phyloP scores from a whole-genome alignment of 129 eudicot genomes.

The Centaurea solstitialis region DNA sequence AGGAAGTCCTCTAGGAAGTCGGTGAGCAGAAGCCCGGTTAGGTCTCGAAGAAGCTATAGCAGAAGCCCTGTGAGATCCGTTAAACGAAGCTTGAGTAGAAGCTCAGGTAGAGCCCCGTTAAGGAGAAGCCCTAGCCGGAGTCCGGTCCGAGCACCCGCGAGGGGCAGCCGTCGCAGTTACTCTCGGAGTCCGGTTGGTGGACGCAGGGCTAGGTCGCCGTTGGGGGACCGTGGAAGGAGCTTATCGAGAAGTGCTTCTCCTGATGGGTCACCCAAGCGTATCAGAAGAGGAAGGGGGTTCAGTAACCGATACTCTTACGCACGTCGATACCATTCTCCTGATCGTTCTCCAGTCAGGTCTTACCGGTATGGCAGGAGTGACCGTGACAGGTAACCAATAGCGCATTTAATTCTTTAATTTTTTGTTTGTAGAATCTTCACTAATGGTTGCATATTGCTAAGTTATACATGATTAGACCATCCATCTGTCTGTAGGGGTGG shows the following conservation, averaged over 20 bases:
- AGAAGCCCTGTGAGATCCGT: conserved; percentile 75
- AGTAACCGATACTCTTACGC: conserved; percentile 86
- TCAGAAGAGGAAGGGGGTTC: conserved; percentile 94
- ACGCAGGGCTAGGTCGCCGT: conserved; percentile 68
- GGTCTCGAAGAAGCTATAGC: conserved; percentile 65
- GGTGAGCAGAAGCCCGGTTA: conserved; percentile 75
- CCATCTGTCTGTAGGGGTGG: neutral
- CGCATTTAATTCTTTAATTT: neutral
- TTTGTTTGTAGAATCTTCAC: too few relatives aligned
- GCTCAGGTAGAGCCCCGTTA: conserved; percentile 69
- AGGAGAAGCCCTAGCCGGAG: conserved; percentile 69
- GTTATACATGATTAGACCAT: neutral
- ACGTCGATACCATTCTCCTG: conserved; percentile 86
- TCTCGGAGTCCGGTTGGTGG: conserved; percentile 81
- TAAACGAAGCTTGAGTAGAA: conserved; percentile 80
- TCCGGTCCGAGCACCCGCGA: conserved; percentile 62
- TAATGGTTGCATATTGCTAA: too few relatives aligned
- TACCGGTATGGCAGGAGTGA: conserved; percentile 82
- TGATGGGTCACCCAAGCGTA: conserved; percentile 82
- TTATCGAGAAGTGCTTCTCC: conserved; percentile 76
- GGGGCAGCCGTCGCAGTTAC: conserved; percentile 71
- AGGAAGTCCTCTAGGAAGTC: conserved; percentile 48
- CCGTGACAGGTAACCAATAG: conserved; percentile 71
- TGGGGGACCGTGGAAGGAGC: conserved; percentile 66
- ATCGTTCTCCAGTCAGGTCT: conserved; percentile 78